Conservation (phyloP, 225 moss, liverwort and hornwort species). For the Straminergon stramineum region DNA sequence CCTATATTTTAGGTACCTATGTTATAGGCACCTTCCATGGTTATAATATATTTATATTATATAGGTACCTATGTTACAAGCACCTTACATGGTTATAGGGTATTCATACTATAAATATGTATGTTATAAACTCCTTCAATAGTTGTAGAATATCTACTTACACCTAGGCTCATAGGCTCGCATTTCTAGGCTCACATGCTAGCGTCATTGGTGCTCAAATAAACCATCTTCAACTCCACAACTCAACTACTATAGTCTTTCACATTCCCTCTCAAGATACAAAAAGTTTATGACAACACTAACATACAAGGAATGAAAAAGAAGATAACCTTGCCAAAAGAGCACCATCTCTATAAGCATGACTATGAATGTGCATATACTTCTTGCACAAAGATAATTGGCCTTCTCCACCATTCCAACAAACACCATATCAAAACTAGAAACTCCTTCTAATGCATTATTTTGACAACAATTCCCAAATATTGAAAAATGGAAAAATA, state of each 20-base stretch:
- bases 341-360: background rate
- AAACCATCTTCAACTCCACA: background rate
- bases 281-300: background rate
- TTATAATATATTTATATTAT: no score
- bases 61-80: no score
- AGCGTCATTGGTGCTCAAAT: no score
- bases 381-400: background rate
- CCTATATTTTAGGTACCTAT: no score
- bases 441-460: background rate
- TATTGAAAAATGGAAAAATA: background rate
- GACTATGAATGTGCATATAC: background rate
- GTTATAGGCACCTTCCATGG: no score
- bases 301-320: background rate
- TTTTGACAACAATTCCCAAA: background rate
- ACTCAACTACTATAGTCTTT: background rate
- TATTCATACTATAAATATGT: no score
- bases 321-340: background rate
- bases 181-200: no score
- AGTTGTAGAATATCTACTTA: no score
- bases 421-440: background rate
- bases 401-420: background rate
- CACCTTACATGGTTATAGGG: no score
- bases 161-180: no score
- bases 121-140: no score
- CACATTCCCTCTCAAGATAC: accelerated